A percentile compares a stretch with the other conserved stretches of the same genome.
phyloP scores from a whole-genome alignment of 2,329 filamentous ascomycete species.

The Incumbomyces lentus region DNA sequence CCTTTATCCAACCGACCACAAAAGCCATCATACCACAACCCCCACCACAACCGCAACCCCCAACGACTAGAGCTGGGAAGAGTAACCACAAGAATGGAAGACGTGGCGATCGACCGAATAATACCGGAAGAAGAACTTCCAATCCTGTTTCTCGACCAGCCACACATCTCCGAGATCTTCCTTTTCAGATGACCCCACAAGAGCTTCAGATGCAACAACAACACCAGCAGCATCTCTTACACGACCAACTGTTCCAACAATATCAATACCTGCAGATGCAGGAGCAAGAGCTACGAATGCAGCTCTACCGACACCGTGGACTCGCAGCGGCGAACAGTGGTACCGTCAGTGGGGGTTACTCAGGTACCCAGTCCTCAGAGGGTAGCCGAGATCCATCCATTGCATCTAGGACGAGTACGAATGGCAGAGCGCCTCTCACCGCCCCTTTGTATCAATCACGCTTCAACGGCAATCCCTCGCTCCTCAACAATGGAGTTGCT shows the following conservation, averaged over 20 bases:
- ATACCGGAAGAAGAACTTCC: constrained; percentile 43
- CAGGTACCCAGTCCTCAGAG: constrained; percentile 25
- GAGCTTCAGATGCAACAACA: constrained; percentile 32
- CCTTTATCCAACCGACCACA: constrained; percentile 38
- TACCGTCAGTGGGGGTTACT: constrained; percentile 26
- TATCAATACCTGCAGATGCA: constrained; percentile 41
- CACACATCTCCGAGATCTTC: constrained; percentile 30
- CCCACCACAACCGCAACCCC: constrained; percentile 22
- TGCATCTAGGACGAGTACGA: constrained; percentile 12
- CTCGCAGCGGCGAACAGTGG: constrained; percentile 18
- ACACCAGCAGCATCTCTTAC: constrained; percentile 38
- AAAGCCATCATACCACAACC: constrained; percentile 41
- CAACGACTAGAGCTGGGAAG: constrained; percentile 26
- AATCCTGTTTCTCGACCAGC: constrained; percentile 41
- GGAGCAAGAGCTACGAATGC: constrained; percentile 39
- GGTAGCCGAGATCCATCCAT: constrained; percentile 12
- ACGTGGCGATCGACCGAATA: constrained; percentile 40
- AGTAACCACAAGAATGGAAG: constrained; percentile 37
- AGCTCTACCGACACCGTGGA: constrained; percentile 26
- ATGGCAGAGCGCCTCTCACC: constrained; percentile 18
- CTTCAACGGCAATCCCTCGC: constrained; percentile 18
- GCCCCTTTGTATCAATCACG: constrained; percentile 21
- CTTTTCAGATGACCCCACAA: constrained; percentile 26
- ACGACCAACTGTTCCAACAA: constrained; percentile 40
- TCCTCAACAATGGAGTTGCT: constrained; percentile 12